These are phyloP conservation scores for Heliamphora pulchella DNA, from an alignment of 179 eudicot genomes.

Conservation along the genomic window DNA sequence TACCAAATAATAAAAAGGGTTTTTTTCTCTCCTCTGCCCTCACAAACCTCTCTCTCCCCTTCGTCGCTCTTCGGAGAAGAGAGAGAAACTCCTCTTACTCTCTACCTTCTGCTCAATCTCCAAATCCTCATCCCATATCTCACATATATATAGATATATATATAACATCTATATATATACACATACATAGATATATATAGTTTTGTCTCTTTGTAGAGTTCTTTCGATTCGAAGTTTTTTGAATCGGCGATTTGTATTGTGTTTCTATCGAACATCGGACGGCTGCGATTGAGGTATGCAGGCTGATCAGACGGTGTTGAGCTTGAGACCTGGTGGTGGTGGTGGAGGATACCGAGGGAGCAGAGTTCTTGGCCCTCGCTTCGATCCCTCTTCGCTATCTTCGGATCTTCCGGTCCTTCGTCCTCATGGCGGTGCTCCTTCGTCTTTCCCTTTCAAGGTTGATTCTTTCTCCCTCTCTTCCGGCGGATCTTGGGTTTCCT, in stretches of 20 bases:
- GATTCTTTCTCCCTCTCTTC: conserved; percentile 13
- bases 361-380: conserved; percentile 56
- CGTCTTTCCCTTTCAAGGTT: conserved; percentile 60
- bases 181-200: too few relatives aligned
- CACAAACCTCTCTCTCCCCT: conserved; percentile 12
- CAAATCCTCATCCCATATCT: not conserved
- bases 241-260: conserved; percentile 22
- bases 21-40: conserved; percentile 22
- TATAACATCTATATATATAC: too few relatives aligned
- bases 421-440: conserved; percentile 53
- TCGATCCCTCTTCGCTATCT: conserved; percentile 42
- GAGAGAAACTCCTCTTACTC: conserved; percentile 25
- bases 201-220: too few relatives aligned
- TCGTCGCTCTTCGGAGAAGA: conserved; percentile 16
- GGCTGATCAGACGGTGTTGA: conserved; percentile 85
- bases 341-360: conserved; percentile 49
- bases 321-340: conserved; percentile 96
- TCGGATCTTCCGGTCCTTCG: conserved; percentile 57
- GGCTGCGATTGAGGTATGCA: conserved; percentile 58
- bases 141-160: not conserved
- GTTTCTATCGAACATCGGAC: not conserved
- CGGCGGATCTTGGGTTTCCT: conserved; percentile 30
- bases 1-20: conserved; percentile 17
- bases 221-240: conserved; percentile 21
- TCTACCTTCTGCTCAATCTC: conserved; percentile 17